Conservation (phyloP, 768 basidiomycete genomes). For the Kwoniella bestiolae region DNA sequence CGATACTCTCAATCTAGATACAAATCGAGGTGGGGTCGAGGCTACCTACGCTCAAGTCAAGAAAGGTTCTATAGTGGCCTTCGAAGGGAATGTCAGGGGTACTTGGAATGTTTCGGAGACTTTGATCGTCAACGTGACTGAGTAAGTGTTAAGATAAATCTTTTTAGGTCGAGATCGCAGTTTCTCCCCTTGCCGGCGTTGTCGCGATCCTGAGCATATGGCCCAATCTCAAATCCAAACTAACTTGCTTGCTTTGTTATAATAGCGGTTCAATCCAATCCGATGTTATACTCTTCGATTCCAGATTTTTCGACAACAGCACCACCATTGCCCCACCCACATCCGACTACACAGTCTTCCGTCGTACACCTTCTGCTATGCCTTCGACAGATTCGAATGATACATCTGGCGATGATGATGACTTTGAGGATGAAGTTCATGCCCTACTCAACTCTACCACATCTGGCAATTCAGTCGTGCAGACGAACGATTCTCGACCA, state of each 20-base stretch:
- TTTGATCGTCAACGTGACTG: slow-evolving; percentile 48
- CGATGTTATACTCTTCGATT: slow-evolving; percentile 32
- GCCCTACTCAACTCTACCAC: slow-evolving; percentile 12
- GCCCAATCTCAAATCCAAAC: no score
- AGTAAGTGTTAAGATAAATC: slow-evolving; percentile 50
- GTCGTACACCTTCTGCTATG: not conserved
- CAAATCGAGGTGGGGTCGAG: slow-evolving; percentile 40
- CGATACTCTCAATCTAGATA: slow-evolving; percentile 30
- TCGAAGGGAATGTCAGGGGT: slow-evolving; percentile 42
- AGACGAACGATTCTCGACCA: slow-evolving; percentile 15
- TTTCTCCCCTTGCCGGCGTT: no score
- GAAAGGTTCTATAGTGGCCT: slow-evolving; percentile 35
- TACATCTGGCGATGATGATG: not conserved
- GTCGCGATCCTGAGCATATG: no score
- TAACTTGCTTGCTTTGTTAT: not conserved
- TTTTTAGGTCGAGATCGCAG: not conserved
- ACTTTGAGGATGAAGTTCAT: slow-evolving; percentile 10
- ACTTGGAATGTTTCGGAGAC: slow-evolving; percentile 47
- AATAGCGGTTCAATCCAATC: slow-evolving; percentile 32
- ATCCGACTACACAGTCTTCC: slow-evolving; percentile 11
- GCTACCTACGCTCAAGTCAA: slow-evolving; percentile 43
- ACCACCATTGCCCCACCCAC: slow-evolving; percentile 2
- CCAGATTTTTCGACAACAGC: slow-evolving; percentile 2
- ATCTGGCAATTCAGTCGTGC: not conserved
- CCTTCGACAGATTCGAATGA: not conserved